Conservation (phyloP, 192 early-diverging fungal species). For the Coemansia sp. region DNA sequence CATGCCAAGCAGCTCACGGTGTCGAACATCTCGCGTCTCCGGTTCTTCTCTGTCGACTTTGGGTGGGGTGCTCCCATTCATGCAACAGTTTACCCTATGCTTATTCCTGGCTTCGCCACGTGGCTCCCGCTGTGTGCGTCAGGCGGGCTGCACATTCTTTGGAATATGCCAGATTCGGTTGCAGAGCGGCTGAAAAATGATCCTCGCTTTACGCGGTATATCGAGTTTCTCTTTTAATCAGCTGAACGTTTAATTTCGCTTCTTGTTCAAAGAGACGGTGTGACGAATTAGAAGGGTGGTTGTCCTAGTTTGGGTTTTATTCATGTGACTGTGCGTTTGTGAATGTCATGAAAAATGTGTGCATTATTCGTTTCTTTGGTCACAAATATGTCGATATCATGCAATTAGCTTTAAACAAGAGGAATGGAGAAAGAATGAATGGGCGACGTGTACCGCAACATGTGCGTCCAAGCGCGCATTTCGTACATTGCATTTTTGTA, state of each 20-base stretch:
- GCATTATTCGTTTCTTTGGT: too few relatives aligned
- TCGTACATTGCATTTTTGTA: too few relatives aligned
- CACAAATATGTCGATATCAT: neutral
- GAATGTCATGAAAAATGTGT: too few relatives aligned
- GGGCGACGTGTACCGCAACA: neutral
- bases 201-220: constrained; percentile 21
- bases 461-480: neutral
- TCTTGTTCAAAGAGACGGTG: too few relatives aligned
- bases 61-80: constrained; percentile 35
- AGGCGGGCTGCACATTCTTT: constrained; percentile 40
- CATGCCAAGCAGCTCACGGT: constrained; percentile 28
- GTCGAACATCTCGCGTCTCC: constrained; percentile 34
- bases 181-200: constrained; percentile 13
- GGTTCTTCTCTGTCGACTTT: constrained; percentile 37
- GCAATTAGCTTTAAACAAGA: neutral
- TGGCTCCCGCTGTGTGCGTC: constrained; percentile 24
- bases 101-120: constrained; percentile 39
- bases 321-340: too few relatives aligned
- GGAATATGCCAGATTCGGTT: constrained; percentile 27
- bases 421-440: neutral
- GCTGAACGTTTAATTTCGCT: too few relatives aligned
- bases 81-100: constrained; percentile 33
- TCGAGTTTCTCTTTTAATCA: constrained; percentile 8
- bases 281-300: too few relatives aligned
- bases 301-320: too few relatives aligned